Conservation (phyloP, 805 yeast genomes). For the Candida boleticola region DNA sequence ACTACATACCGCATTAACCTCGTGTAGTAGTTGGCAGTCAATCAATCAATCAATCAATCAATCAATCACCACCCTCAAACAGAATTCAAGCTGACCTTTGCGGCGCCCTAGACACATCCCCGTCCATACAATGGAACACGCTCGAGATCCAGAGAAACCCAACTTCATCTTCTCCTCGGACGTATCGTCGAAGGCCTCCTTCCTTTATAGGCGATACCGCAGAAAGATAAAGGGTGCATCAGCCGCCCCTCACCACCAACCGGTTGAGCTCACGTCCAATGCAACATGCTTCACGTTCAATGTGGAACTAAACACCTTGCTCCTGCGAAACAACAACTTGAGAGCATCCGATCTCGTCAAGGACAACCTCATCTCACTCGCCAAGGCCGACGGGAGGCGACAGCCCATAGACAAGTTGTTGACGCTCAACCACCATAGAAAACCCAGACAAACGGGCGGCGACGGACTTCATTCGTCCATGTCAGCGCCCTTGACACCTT, state of each 20-base stretch:
- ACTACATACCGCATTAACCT: too few species aligned
- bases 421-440: neutral
- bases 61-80: too few species aligned
- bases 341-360: constrained; percentile 33
- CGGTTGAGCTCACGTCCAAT: neutral
- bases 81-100: too few species aligned
- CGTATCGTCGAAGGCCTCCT: constrained; percentile 23
- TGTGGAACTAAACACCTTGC: constrained; percentile 25
- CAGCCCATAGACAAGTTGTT: neutral
- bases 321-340: constrained; percentile 26
- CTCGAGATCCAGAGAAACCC: constrained; percentile 34
- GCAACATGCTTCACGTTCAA: neutral
- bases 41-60: too few species aligned
- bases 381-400: constrained; percentile 14
- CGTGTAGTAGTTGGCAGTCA: too few species aligned
- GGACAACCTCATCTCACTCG: constrained; percentile 33
- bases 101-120: too few species aligned
- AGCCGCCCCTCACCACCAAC: neutral
- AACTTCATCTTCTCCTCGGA: constrained; percentile 38
- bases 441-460: too few species aligned
- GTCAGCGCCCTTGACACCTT: neutral
- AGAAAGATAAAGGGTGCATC: constrained; percentile 1
- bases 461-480: neutral
- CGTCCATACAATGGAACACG: too few species aligned
- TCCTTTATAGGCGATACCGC: neutral